These are phyloP conservation scores for Pleurozium schreberi DNA, from an alignment of 225 moss, liverwort and hornwort genomes.

Conservation along the genomic window DNA sequence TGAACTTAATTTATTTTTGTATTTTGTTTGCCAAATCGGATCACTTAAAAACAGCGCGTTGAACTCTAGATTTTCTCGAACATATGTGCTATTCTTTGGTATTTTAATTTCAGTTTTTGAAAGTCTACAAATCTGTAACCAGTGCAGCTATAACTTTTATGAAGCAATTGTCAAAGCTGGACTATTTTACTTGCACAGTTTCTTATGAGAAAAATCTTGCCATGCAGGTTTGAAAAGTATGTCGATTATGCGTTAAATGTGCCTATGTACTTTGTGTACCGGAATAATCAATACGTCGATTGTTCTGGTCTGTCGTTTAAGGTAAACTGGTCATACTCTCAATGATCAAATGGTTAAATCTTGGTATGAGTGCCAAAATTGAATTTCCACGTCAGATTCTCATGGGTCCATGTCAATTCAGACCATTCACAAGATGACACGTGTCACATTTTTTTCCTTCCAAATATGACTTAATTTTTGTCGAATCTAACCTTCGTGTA, in stretches of 20 bases:
- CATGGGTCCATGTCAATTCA: too few relatives aligned
- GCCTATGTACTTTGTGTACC: slow-evolving; percentile 84
- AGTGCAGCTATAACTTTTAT: neutral
- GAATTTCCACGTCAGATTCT: too few relatives aligned
- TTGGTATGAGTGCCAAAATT: neutral
- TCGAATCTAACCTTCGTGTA: too few relatives aligned
- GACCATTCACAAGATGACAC: too few relatives aligned
- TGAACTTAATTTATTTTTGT: neutral
- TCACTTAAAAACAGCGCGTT: neutral
- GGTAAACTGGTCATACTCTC: slow-evolving; percentile 35
- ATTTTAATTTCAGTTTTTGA: neutral
- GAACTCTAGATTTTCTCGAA: neutral
- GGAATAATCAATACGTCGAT: slow-evolving; percentile 48
- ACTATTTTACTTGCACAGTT: neutral
- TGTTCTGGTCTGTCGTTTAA: slow-evolving; percentile 65
- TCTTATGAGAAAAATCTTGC: neutral
- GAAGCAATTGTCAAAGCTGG: neutral
- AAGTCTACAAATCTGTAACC: neutral
- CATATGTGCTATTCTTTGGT: neutral
- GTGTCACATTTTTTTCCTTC: too few relatives aligned
- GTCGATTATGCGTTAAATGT: slow-evolving; percentile 78
- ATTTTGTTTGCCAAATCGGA: neutral
- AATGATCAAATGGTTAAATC: too few relatives aligned
- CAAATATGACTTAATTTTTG: neutral
- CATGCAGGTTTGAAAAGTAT: slow-evolving; percentile 70